Conservation (phyloP, 768 basidiomycete genomes). For the Collybiopsis luxurians region DNA sequence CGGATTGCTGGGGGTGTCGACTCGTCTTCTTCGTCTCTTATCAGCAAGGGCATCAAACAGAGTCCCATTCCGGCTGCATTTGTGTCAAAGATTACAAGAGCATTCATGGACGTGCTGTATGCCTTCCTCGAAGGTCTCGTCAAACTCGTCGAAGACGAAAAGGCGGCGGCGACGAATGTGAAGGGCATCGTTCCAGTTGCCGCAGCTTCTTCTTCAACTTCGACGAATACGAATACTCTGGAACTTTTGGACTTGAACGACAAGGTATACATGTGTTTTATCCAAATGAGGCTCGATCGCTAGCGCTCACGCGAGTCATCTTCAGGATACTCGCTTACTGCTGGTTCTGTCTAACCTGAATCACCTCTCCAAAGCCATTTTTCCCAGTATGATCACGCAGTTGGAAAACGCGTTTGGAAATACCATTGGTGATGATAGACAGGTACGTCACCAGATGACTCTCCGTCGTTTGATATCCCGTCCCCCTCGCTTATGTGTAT, state of each 20-base stretch:
- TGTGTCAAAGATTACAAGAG: conserved; percentile 70
- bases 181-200: conserved; percentile 32
- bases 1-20: conserved; percentile 81
- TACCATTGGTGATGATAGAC: conserved; percentile 68
- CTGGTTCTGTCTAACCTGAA: conserved; percentile 89
- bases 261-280: conserved; percentile 40
- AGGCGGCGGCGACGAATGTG: conserved; percentile 36
- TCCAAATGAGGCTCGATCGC: neutral
- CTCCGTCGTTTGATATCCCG: no score
- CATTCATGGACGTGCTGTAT: conserved; percentile 85
- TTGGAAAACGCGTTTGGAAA: conserved; percentile 75
- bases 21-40: conserved; percentile 38
- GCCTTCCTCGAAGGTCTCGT: conserved; percentile 86
- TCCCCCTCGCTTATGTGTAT: neutral
- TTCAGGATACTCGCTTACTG: conserved; percentile 83
- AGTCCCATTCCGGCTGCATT: conserved; percentile 62
- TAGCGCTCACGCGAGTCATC: neutral
- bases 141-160: conserved; percentile 70
- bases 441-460: no score
- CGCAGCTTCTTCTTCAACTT: conserved; percentile 25
- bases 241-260: conserved; percentile 62
- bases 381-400: conserved; percentile 79
- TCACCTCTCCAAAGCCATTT: conserved; percentile 62
- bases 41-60: conserved; percentile 55
- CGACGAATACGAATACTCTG: conserved; percentile 50